Conservation (phyloP, 1,284 basidiomycete genomes). For the Dichomitus squalens region DNA sequence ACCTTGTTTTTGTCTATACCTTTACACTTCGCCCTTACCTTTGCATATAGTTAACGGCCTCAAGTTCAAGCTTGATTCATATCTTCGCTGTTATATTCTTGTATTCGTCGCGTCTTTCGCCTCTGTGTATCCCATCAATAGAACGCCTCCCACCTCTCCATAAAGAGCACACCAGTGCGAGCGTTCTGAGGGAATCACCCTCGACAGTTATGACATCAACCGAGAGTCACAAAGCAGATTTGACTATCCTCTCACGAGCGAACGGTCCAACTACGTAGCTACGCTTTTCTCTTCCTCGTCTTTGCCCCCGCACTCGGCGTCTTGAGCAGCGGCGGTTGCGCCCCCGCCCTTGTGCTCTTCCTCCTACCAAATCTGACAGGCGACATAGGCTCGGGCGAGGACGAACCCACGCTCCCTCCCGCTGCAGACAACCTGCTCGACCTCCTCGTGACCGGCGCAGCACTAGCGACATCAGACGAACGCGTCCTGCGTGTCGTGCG, state of each 20-base stretch:
- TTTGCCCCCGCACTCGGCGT: slow-evolving; percentile 8
- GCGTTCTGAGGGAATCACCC: no score
- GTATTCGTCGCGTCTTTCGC: no score
- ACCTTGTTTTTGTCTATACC: no score
- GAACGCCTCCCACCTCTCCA: no score
- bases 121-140: no score
- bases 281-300: slow-evolving; percentile 23
- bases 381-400: slow-evolving; percentile 31
- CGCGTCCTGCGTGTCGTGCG: slow-evolving; percentile 27
- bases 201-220: no score
- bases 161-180: no score
- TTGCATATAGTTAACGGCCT: no score
- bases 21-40: no score
- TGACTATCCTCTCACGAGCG: no score
- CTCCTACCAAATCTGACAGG: slow-evolving; percentile 27
- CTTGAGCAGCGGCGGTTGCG: slow-evolving; percentile 1
- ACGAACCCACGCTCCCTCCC: slow-evolving; percentile 25
- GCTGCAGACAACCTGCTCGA: slow-evolving; percentile 25
- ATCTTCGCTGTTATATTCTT: no score
- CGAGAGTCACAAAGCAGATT: not conserved
- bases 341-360: slow-evolving; percentile 1
- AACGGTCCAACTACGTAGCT: not conserved
- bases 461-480: slow-evolving; percentile 22
- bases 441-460: slow-evolving; percentile 21
- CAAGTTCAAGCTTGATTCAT: no score